Evolutionary conservation across 768 basidiomycete genomes (phyloP).

Genomic region (Rhizopogon rudus): DNA sequence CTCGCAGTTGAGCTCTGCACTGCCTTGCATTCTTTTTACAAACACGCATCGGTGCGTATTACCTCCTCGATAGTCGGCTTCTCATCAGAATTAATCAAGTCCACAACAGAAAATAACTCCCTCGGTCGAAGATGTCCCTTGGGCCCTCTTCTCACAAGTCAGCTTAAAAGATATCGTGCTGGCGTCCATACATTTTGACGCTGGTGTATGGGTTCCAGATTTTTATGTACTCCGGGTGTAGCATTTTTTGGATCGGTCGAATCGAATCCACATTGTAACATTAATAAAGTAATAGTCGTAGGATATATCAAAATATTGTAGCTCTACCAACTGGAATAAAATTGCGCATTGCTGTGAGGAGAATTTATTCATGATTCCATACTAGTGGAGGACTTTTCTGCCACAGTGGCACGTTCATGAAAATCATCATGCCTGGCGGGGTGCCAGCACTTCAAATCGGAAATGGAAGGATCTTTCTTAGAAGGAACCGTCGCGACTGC

Average conservation of each 20-base stretch:
- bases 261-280: neutral
- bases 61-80: neutral
- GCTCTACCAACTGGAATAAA: too few relatives aligned
- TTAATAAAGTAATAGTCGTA: too few relatives aligned
- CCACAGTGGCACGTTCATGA: too few relatives aligned
- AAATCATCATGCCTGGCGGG: too few relatives aligned
- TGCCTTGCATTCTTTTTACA: neutral
- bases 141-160: constrained; percentile 12
- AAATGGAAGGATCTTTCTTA: too few relatives aligned
- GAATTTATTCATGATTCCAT: too few relatives aligned
- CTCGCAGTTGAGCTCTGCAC: neutral
- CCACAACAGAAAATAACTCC: neutral
- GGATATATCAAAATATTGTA: too few relatives aligned
- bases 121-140: constrained; percentile 8
- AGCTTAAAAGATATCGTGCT: constrained; percentile 15
- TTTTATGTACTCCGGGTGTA: constrained; percentile 16
- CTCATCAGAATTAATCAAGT: neutral
- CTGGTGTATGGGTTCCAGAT: constrained; percentile 22
- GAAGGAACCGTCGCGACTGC: too few relatives aligned
- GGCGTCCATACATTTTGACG: constrained; percentile 17
- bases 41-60: neutral
- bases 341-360: too few relatives aligned
- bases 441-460: too few relatives aligned
- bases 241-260: neutral
- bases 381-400: too few relatives aligned